phyloP scores from a whole-genome alignment of 768 basidiomycete species.

The Termitomyces sp. region DNA sequence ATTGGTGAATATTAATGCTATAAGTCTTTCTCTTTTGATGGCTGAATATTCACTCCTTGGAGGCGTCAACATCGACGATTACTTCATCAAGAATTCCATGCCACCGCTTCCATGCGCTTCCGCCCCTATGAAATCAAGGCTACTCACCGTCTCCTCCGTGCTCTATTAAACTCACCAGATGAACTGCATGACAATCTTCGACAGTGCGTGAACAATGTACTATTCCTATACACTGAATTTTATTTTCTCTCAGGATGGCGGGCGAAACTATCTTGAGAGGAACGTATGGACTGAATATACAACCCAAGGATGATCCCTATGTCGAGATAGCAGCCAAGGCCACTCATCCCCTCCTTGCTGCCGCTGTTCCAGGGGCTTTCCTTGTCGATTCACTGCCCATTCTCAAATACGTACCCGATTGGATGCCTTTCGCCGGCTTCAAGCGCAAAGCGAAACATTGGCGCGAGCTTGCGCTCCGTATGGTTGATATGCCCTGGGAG shows the following conservation, averaged over 20 bases:
- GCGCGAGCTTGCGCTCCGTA: constrained; percentile 8
- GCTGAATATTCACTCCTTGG: neutral
- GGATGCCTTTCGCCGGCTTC: constrained; percentile 35
- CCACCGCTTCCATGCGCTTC: constrained; percentile 14
- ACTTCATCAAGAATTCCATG: constrained; percentile 20
- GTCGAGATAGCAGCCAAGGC: constrained; percentile 27
- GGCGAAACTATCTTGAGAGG: constrained; percentile 27
- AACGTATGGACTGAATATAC: constrained; percentile 30
- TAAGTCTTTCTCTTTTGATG: neutral
- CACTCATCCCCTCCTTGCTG: constrained; percentile 22
- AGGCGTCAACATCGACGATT: constrained; percentile 22
- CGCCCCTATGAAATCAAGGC: constrained; percentile 19
- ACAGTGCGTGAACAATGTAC: constrained; percentile 2
- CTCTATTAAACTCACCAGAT: constrained; percentile 17
- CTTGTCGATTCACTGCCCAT: constrained; percentile 28
- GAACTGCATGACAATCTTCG: constrained; percentile 8
- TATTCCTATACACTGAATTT: neutral
- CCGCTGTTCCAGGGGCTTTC: constrained; percentile 25
- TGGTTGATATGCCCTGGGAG: constrained; percentile 22
- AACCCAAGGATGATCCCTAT: constrained; percentile 29
- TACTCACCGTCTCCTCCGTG: constrained; percentile 18
- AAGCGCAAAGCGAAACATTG: constrained; percentile 27
- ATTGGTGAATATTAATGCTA: neutral
- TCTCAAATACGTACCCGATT: constrained; percentile 30
- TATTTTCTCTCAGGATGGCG: constrained; percentile 4